Evolutionary conservation across 31 red algal genomes (phyloP).

Genomic region (Endocladia muricata): DNA sequence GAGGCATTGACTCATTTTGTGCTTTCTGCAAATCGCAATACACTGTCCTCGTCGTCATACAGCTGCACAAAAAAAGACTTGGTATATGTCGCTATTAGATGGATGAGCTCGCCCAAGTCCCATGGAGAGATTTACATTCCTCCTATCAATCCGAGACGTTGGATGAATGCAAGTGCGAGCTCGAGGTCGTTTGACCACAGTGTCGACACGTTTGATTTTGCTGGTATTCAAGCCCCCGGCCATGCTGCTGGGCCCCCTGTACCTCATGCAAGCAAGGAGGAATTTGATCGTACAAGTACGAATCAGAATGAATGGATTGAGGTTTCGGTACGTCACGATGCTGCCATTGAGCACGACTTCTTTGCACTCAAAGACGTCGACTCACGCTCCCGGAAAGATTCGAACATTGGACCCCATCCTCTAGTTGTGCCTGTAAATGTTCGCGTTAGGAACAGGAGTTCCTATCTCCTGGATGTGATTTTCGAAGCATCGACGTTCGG

Average conservation of each 20-base stretch:
- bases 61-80: constrained; percentile 9
- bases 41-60: neutral
- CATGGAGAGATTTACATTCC: neutral
- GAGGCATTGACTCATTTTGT: constrained; percentile 39
- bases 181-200: neutral
- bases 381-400: too few relatives aligned
- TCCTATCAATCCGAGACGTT: constrained; percentile 37
- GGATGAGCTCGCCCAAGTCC: constrained; percentile 11
- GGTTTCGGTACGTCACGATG: constrained; percentile 16
- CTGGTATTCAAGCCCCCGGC: neutral
- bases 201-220: neutral
- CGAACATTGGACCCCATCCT: neutral
- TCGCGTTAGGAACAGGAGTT: constrained; percentile 28
- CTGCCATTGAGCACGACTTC: constrained; percentile 46
- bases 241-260: neutral
- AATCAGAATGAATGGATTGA: constrained; percentile 20
- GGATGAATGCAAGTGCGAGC: constrained; percentile 15
- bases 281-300: neutral
- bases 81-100: constrained; percentile 41
- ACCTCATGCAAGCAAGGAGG: neutral
- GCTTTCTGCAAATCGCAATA: neutral
- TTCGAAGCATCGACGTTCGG: constrained; percentile 38
- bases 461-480: constrained; percentile 36
- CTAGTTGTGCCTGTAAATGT: constrained; percentile 39
- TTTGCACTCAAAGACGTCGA: too few relatives aligned